Base-by-base conservation (phyloP, 2,329 filamentous ascomycete species). In the Epichloe typhina region DNA sequence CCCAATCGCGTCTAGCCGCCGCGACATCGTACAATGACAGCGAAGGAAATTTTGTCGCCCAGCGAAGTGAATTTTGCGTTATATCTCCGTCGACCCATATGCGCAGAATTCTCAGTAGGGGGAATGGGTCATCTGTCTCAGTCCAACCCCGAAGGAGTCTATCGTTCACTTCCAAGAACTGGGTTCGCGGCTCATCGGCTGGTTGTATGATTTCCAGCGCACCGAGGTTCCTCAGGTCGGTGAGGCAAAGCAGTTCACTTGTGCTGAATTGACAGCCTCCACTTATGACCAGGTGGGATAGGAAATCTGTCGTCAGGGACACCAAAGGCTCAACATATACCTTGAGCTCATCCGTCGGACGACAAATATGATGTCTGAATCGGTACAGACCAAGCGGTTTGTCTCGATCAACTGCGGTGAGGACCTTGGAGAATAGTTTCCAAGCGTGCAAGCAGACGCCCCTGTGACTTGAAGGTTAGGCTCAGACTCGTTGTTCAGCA, bases 81-180 rank as follows among this genome's bases (percentile, higher is more conserved):
- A 67, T 65, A 3, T 66, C 62, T 21, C 67, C 57, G 35, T 69
- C 61, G 0, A 71, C 69, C 69, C 69, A 70, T 13, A 77, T 67
- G 31, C 68, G 66, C 41, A 78, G 58, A 15, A 77, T 60, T 4
- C 74, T 66, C 41, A 78, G 64, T 4, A 68, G 43, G 0, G 73
- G 73, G 37, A 79, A 78, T 0, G 72, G 65, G 8, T 65, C 57
- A 0, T 62, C 54, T 37, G 62, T 61, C 44, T 68, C 64, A 0
- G 68, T 65, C 73, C 74, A 77, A 21, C 68, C 69, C 36, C 68
- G 64, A 19, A 77, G 50, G 3, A 77, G 62, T 6, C 70, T 64
- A 54, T 78, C 73, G 39, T 56, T 72, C 5, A 76, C 56, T 3
- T 62, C 60, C 6, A 69, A 69, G 35, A 69, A 69, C 26, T 53